Base-by-base conservation (phyloP, 768 basidiomycete species). In the Pleurotus giganteus region DNA sequence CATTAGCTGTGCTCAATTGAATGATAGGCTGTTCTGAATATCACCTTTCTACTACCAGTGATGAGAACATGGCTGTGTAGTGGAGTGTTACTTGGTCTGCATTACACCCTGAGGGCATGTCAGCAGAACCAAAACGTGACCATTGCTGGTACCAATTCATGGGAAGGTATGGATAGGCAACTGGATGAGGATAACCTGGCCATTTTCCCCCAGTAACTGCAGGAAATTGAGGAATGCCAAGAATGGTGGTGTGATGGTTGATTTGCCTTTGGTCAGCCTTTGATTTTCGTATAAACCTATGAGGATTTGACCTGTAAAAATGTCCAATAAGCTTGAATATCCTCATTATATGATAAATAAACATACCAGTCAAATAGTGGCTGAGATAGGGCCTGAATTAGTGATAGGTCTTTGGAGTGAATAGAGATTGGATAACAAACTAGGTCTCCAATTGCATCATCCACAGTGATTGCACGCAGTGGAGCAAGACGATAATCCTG, bases 301-400 rank as follows among this genome's bases (percentile, higher is more conserved):
- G 79, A 0, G 88, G 87, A 60, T 84, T 82, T n/a, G 66, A 65
- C 86, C 86, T 88, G 58, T 28, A 54, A 44, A 52, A 26, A 55
- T 7, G 8, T 11, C 46, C 19, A 6, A 55, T 39, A 36, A 39
- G 15, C 43, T 26, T 29, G 43, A 23, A 12, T 32, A 9, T 26
- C 56, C 41, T 49, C 19, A n/a, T 17, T 6, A 32, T 3, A 5
- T 17, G 13, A 21, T 57, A 53, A 51, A 41, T 29, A n/a, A 47
- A 58, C 69, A 54, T 55, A 83, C 89, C 89, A 91, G 54, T 91
- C 86, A 69, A 88, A 91, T 1, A 68, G 71, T 27, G 84, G 84
- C 84, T 89, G 51, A 11, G 36, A 26, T 56, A 21, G 61, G 43
- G 46, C 57, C 21, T 36, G 53, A 34, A 31, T 42, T 43, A 42